Evolutionary conservation across 1,284 basidiomycete species (phyloP), one percentile per base, ranked within the genome.

Genomic region (Tilletia indica): DNA sequence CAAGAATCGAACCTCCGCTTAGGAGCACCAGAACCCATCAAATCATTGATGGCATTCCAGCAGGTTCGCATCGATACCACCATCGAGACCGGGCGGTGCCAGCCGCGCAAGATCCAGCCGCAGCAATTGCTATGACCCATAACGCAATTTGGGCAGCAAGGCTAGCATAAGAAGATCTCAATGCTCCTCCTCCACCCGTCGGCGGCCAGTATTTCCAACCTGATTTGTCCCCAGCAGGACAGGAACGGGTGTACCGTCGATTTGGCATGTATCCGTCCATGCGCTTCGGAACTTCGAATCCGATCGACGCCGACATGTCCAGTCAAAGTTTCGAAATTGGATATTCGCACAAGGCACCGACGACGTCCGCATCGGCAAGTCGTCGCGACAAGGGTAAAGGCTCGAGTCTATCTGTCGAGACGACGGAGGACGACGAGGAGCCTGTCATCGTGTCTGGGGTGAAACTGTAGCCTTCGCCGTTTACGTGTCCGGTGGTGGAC

Each of bases 401-500:
- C 66, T 21, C 67, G 6, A 61, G 69, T 4, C 66, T 63, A 0
- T 69, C 74, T 19, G 73, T 36, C 19, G 68, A 71, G 36, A 68
- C 68, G 31, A 72, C 68, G 21, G 11, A 21, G 9, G 47, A 39
- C 9, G 47, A 68, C 12, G 47, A 54, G 14, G 45, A 67, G 19
- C 38, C n/a, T 49, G 25, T 25, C 21, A 48, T 58, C 48, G 51
- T 47, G 25, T 36, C 36, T 21, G 42, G 51, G 19, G 47, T 66
- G 31, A 68, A 63, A 16, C 47, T 71, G 4, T 42, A 78, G 63
- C 74, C 78, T 0, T 74, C 74, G 54, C 71, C 72, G 8, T 81
- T 81, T 69, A 31, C 64, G 38, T 81, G 80, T 63, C 80, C 80
- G n/a, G 77, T 81, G 16, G 66, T 74, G 38, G 77, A 78, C 34